These are phyloP conservation scores for Allium sativum DNA, from an alignment of 106 monocot genomes.

Conservation along the genomic window DNA sequence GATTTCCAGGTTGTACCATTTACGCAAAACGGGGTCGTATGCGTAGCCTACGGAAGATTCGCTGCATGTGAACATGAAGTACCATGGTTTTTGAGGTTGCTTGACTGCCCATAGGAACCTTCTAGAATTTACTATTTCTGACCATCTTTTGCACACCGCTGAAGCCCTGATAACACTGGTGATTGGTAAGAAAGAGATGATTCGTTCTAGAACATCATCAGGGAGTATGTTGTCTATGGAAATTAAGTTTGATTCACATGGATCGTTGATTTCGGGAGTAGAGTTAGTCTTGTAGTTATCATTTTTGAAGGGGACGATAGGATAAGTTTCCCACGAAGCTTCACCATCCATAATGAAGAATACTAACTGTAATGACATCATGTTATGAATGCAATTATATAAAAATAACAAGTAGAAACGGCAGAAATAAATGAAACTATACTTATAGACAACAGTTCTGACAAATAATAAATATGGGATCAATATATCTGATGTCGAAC, in stretches of 20 bases:
- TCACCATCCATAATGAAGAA: slow-evolving; percentile 23
- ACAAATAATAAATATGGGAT: background rate
- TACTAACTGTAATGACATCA: slow-evolving; percentile 3
- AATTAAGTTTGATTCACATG: slow-evolving; percentile 7
- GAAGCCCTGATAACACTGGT: slow-evolving; percentile 53
- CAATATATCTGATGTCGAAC: background rate
- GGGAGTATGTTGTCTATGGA: slow-evolving; percentile 61
- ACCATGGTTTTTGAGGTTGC: slow-evolving; percentile 67
- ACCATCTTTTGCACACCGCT: slow-evolving; percentile 77
- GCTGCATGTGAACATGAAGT: slow-evolving; percentile 84
- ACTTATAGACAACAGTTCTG: background rate
- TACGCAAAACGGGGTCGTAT: slow-evolving; percentile 63
- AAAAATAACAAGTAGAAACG: background rate
- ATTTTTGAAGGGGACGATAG: slow-evolving; percentile 14
- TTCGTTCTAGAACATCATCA: slow-evolving; percentile 73
- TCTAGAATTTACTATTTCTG: slow-evolving; percentile 38
- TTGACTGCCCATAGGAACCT: slow-evolving; percentile 35
- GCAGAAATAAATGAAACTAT: background rate
- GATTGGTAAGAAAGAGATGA: slow-evolving; percentile 61
- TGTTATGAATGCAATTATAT: background rate
- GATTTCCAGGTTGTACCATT: slow-evolving; percentile 71
- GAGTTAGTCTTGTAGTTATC: slow-evolving; percentile 9
- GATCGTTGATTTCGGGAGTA: background rate
- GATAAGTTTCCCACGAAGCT: slow-evolving; percentile 28
- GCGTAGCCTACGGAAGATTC: slow-evolving; percentile 41